Evolutionary conservation across 768 basidiomycete species (phyloP), one percentile per base, ranked within the genome.

Genomic region (Naganishia vishniacii): DNA sequence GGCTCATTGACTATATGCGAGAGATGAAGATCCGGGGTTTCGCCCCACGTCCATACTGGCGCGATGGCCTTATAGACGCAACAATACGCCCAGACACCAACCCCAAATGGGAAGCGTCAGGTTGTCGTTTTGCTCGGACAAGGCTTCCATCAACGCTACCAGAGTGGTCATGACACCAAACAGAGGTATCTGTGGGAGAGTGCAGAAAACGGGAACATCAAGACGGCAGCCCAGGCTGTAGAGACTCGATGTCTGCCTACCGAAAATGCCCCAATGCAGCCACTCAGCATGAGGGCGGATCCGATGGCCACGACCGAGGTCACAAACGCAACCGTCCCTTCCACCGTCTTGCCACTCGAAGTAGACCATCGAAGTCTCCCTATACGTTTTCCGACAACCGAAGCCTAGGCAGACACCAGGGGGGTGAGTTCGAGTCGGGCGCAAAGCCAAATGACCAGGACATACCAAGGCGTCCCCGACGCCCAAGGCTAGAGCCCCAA

Each of bases 121-220:
- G 78, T 99, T 99, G 79, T 99, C 95, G 78, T 98, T 98, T 79
- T 99, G 95, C 73, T 87, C 87, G 20, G 90, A 91, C 62, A 92
- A 78, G 16, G 91, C 95, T 79, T 99, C 95, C 68, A 98, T 81
- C 45, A 89, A 75, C 2, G 85, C 85, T 4, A 88, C 81, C 44
- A 88, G 73, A n/a, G 78, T 76, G 29, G 86, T 81, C 31, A 87
- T 85, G 47, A 82, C 69, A 15, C 81, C 76, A 75, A 93, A 98
- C 26, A 85, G 81, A 47, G 79, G 67, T 48, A 83, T 83, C 91
- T 93, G 77, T 63, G 65, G 67, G 37, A 34, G 45, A 48, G 3
- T 18, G 25, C 32, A 34, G n/a, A 25, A 28, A 48, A 40, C 8
- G 23, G 8, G 9, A 40, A 25, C 34, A 40, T 34, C 4, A 7